Conservation (phyloP, 805 yeast genomes). For the Yamadazyma philogaea region DNA sequence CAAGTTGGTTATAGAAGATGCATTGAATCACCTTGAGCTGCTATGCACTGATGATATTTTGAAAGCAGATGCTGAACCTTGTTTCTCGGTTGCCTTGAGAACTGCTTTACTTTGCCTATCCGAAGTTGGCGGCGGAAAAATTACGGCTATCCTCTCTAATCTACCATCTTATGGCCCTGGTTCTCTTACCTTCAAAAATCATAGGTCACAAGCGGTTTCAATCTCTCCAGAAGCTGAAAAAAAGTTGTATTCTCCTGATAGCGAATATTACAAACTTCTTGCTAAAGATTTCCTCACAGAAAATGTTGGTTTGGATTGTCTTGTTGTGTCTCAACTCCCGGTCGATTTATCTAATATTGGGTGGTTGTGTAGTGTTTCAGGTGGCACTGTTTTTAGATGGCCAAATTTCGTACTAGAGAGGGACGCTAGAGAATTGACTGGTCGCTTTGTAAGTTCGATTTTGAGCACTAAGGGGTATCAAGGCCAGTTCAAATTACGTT, state of each 20-base stretch:
- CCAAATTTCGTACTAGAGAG: constrained; percentile 61
- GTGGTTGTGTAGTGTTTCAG: constrained; percentile 60
- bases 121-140: constrained; percentile 78
- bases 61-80: constrained; percentile 53
- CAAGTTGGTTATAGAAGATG: constrained; percentile 58
- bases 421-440: constrained; percentile 65
- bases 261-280: constrained; percentile 58
- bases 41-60: constrained; percentile 33
- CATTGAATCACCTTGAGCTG: constrained; percentile 59
- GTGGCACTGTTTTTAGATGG: constrained; percentile 68
- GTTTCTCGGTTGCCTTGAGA: constrained; percentile 75
- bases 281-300: constrained; percentile 52
- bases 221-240: constrained; percentile 44
- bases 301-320: constrained; percentile 74
- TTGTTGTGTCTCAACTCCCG: constrained; percentile 60
- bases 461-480: constrained; percentile 63
- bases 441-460: constrained; percentile 56
- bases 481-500: constrained; percentile 78
- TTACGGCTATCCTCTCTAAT: constrained; percentile 61
- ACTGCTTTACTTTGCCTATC: constrained; percentile 63
- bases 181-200: constrained; percentile 46
- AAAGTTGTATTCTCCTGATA: constrained; percentile 55
- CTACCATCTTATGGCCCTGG: constrained; percentile 86
- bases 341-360: constrained; percentile 78
- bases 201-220: constrained; percentile 36